Evolutionary conservation across 768 basidiomycete genomes (phyloP), one percentile per base, ranked within the genome.

Genomic region (Panaeolus cyanescens): DNA sequence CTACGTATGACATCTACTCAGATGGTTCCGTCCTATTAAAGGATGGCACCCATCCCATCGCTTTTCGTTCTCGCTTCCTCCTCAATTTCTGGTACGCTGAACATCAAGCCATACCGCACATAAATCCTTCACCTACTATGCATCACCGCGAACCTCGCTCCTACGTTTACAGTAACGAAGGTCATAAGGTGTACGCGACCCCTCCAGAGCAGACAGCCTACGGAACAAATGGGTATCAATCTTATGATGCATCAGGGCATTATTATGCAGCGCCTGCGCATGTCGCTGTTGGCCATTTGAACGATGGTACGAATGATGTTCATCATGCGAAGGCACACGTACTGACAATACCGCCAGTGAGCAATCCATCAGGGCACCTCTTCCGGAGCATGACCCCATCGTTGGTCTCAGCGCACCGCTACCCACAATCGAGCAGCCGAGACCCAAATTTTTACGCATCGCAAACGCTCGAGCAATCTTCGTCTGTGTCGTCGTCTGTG

Each of bases 21-120:
- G 72, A 67, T 73, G 75, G 75, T 67, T 72, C 74, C 79, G 74
- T 73, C 68, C 71, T 79, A 78, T 79, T 80, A 80, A 81, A 80
- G 75, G 74, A 72, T 76, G 63, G 67, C 67, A 32, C 54, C 57
- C 62, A 65, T 70, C 67, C 65, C 62, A 56, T 58, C 65, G 63
- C 67, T 66, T 70, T 67, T 65, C 61, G 65, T 65, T 72, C 65
- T 64, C 67, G 63, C 65, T 68, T 68, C 66, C 65, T 61, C 65
- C 53, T 65, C 55, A 50, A 64, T 58, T 62, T 67, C 64, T 59
- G 56, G 61, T 60, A 33, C 67, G 19, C 64, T 65, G 50, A 32
- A 59, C 39, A 50, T 37, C 32, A 59, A 45, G 33, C 19, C 28
- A 30, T 39, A 53, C 20, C 19, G 34, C 34, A 40, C 37, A 60